These are phyloP conservation scores for Bombardia bombarda DNA, from an alignment of 495 filamentous ascomycete genomes.

Conservation along the genomic window DNA sequence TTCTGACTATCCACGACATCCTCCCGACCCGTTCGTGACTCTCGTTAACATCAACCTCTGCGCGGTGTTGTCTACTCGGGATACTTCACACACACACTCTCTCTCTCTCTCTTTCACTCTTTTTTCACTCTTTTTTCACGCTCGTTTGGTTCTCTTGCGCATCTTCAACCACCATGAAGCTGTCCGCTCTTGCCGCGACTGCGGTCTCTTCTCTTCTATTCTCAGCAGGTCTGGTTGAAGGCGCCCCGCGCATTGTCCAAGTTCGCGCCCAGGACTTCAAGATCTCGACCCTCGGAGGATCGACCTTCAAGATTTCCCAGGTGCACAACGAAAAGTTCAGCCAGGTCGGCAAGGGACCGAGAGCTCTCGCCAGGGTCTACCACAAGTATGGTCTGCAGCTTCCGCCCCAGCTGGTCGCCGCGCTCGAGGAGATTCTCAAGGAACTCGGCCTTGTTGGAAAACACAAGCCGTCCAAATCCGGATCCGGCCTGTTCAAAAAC, in stretches of 20 bases:
- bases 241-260: slow-evolving; percentile 12
- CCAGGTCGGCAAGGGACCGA: slow-evolving; percentile 27
- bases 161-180: slow-evolving; percentile 14
- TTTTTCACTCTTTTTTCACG: slow-evolving; percentile 1
- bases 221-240: slow-evolving; percentile 15
- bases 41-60: not conserved
- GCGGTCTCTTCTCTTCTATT: slow-evolving; percentile 20
- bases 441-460: slow-evolving; percentile 3
- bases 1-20: not conserved
- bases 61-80: too few species aligned
- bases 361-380: slow-evolving; percentile 35
- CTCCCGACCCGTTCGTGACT: not conserved
- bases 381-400: slow-evolving; percentile 31
- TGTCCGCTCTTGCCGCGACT: slow-evolving; percentile 15
- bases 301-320: slow-evolving; percentile 33
- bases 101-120: slow-evolving; percentile 6
- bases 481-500: too few species aligned
- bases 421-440: slow-evolving; percentile 20
- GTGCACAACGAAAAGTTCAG: slow-evolving; percentile 31
- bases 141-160: too few species aligned
- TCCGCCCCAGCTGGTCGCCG: slow-evolving; percentile 21
- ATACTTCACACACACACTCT: too few species aligned
- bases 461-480: not conserved
- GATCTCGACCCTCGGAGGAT: slow-evolving; percentile 27
- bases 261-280: slow-evolving; percentile 17